Evolutionary conservation across 2,329 filamentous ascomycete genomes (phyloP), one percentile per base, ranked within the genome.

Genomic region (Colletotrichum cordylinicola): DNA sequence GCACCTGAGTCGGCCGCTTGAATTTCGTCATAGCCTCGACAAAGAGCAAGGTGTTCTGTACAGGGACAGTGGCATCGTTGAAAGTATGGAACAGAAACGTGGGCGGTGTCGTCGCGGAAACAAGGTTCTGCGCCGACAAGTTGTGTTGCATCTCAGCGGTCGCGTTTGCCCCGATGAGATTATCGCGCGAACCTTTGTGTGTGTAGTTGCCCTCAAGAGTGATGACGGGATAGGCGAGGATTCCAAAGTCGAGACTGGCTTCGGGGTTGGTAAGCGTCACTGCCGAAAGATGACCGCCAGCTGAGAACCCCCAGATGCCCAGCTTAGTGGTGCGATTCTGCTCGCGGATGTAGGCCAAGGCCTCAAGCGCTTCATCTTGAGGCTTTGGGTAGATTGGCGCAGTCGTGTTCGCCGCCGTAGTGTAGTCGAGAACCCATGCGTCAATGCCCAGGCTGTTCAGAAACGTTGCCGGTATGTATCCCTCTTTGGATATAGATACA

Each of bases 21-120:
- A 80, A 52, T 3, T 64, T 65, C 2, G 79, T 78, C 80, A 83
- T 78, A 13, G 80, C 80, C 18, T 77, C 64, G 8, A 79, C 77
- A 37, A 83, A 83, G 4, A 78, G 67, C 29, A 83, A 77, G 4
- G 79, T 33, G 65, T 83, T 83, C 67, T 80, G 75, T 2, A 83
- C 80, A 8, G 79, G 76, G 16, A 83, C 82, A 8, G 37, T 27
- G 2, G 43, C 71, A 58, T 82, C 81, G 64, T 83, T 81, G 60
- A 81, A 76, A 2, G 81, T 81, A 74, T 83, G 82, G 74, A 84
- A 85, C n/a, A 83, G 33, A 77, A 86, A 85, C 6, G 81, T 82
- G 37, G 83, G 82, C 74, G 80, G 83, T 75, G 80, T 81, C 18
- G 67, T 48, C 7, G 33, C 71, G 9, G 72, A 74, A 4, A 83